A percentile compares a stretch with the other conserved stretches of the same genome.
phyloP scores from a whole-genome alignment of 768 basidiomycete genomes.

The Artomyces pyxidatus region DNA sequence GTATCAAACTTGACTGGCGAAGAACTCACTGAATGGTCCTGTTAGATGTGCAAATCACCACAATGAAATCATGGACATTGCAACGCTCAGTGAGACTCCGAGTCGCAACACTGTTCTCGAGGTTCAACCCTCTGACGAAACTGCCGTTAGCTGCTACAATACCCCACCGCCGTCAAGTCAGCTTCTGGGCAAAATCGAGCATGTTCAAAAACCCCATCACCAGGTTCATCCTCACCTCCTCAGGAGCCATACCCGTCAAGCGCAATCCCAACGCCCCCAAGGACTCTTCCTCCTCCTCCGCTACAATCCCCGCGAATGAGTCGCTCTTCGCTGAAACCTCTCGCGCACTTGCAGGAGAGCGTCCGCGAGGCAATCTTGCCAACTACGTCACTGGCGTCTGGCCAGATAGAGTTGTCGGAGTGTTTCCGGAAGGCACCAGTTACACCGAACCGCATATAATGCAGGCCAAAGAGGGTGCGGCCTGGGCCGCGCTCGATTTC shows the following conservation, averaged over 20 bases:
- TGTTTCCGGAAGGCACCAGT: constrained; percentile 93
- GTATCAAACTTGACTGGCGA: constrained; percentile 30
- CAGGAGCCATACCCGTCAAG: constrained; percentile 95
- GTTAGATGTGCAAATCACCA: constrained; percentile 38
- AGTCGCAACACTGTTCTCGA: no score
- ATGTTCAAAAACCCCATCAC: constrained; percentile 74
- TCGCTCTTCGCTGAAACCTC: constrained; percentile 81
- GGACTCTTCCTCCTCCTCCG: constrained; percentile 20
- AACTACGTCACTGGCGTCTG: constrained; percentile 1
- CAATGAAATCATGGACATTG: constrained; percentile 63
- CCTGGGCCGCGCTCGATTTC: constrained; percentile 96
- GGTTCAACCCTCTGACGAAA: no score
- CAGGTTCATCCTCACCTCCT: constrained; percentile 67
- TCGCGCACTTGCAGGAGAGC: constrained; percentile 69
- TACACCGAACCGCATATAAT: constrained; percentile 92
- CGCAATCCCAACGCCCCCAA: constrained; percentile 87
- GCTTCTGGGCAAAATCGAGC: constrained; percentile 89
- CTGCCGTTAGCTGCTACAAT: constrained; percentile 71
- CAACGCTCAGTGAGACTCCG: constrained; percentile 31
- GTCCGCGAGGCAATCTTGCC: constrained; percentile 23
- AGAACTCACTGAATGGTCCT: constrained; percentile 13
- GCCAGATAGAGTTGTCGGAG: constrained; percentile 51
- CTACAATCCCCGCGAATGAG: not conserved
- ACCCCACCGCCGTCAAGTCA: constrained; percentile 71
- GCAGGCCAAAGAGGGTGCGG: constrained; percentile 87